Evolutionary conservation across 768 basidiomycete species (phyloP).

Genomic region (Gloeopeniophorella convolvens): DNA sequence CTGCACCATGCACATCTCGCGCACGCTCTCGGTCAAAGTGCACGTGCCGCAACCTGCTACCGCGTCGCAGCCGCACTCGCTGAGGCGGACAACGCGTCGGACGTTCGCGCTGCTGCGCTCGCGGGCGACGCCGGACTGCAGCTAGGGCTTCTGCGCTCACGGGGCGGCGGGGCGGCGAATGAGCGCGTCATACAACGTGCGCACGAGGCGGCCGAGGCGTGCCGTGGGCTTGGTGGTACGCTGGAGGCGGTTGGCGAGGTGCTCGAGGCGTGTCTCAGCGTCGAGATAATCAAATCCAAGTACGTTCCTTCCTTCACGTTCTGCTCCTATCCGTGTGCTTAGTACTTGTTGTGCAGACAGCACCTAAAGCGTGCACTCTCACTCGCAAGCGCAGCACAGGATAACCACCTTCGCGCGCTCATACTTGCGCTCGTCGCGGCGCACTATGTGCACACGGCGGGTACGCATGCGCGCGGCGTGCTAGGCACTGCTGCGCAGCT

Average conservation of each 20-base stretch:
- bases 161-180: slow-evolving; percentile 17
- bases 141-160: slow-evolving; percentile 35
- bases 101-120: slow-evolving; percentile 42
- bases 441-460: slow-evolving; percentile 66
- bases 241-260: slow-evolving; percentile 50
- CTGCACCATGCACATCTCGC: slow-evolving; percentile 69
- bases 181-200: slow-evolving; percentile 17
- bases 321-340: too few species aligned
- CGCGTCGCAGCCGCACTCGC: slow-evolving; percentile 50
- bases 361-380: slow-evolving; percentile 56
- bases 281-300: slow-evolving; percentile 60
- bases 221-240: slow-evolving; percentile 44
- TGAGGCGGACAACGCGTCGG: slow-evolving; percentile 29
- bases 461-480: slow-evolving; percentile 61
- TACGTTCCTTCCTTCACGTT: slow-evolving; percentile 32
- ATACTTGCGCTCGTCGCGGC: slow-evolving; percentile 61
- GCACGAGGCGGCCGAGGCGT: slow-evolving; percentile 27
- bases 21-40: slow-evolving; percentile 50
- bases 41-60: slow-evolving; percentile 57
- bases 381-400: slow-evolving; percentile 49
- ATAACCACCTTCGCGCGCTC: slow-evolving; percentile 69
- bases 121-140: slow-evolving; percentile 47
- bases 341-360: slow-evolving; percentile 41
- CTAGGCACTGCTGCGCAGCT: slow-evolving; percentile 63
- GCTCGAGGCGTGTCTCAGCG: slow-evolving; percentile 40